These are phyloP conservation scores for Syzygium grande DNA, from an alignment of 345 rosid genomes.

Conservation along the genomic window DNA sequence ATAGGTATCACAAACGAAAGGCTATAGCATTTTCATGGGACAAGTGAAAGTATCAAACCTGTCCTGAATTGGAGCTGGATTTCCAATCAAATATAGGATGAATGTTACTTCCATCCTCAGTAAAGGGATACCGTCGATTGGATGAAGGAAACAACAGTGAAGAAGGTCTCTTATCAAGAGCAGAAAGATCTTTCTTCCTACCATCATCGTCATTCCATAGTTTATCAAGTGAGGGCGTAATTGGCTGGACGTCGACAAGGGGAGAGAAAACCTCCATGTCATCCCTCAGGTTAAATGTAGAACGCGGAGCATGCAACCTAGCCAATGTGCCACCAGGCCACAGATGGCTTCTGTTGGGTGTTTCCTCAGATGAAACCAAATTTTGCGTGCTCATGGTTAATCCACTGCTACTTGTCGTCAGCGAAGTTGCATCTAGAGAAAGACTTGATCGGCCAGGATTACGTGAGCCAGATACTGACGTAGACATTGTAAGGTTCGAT, in stretches of 20 bases:
- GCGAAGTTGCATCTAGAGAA: constrained; percentile 28
- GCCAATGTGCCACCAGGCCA: constrained; percentile 65
- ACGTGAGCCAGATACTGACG: constrained; percentile 41
- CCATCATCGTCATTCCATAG: constrained; percentile 62
- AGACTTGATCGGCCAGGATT: constrained; percentile 23
- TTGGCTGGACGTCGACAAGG: constrained; percentile 65
- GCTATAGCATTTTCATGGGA: neutral
- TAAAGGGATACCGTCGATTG: constrained; percentile 52
- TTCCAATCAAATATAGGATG: constrained; percentile 82
- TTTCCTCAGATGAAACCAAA: constrained; percentile 51
- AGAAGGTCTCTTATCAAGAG: constrained; percentile 57
- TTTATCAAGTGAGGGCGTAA: constrained; percentile 73
- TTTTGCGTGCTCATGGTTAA: constrained; percentile 21
- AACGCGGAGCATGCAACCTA: constrained; percentile 68
- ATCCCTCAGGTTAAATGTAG: constrained; percentile 63
- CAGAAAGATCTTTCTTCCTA: constrained; percentile 40
- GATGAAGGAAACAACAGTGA: constrained; percentile 61
- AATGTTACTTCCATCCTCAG: constrained; percentile 54
- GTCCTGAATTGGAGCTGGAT: constrained; percentile 51
- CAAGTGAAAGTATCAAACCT: constrained; percentile 33
- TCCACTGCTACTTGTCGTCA: constrained; percentile 21
- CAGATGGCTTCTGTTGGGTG: constrained; percentile 55
- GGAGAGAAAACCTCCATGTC: constrained; percentile 98
- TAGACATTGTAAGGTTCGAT: constrained; percentile 39
- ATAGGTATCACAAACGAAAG: neutral